These are phyloP conservation scores for Isabelozyma pseudorhagii DNA, from an alignment of 805 yeast species.

Conservation along the genomic window DNA sequence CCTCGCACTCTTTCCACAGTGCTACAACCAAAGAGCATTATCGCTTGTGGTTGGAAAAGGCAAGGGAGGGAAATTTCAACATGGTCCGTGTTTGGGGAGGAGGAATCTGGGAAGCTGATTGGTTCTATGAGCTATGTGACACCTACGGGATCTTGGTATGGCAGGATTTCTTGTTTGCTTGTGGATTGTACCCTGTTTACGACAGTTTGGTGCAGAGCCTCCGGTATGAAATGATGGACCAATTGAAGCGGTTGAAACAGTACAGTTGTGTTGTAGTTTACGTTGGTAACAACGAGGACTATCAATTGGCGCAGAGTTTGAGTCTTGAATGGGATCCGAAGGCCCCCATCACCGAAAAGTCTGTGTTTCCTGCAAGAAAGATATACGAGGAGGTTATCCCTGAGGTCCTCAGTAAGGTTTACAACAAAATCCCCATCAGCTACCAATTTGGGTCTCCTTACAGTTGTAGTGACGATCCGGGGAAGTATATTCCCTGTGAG, in stretches of 20 bases:
- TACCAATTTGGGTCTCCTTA: slow-evolving; percentile 52
- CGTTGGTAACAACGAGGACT: slow-evolving; percentile 49
- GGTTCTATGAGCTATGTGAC: slow-evolving; percentile 44
- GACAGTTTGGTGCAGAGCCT: slow-evolving; percentile 32
- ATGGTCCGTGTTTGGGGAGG: slow-evolving; percentile 53
- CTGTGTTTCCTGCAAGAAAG: slow-evolving; percentile 42
- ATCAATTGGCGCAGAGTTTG: slow-evolving; percentile 40
- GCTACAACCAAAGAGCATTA: slow-evolving; percentile 32
- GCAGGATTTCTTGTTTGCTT: slow-evolving; percentile 60
- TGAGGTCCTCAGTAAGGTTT: slow-evolving; percentile 17
- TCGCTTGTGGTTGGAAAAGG: slow-evolving; percentile 29
- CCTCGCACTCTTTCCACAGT: slow-evolving; percentile 41
- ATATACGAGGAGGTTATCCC: slow-evolving; percentile 42
- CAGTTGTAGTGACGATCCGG: slow-evolving; percentile 28
- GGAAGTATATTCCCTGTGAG: slow-evolving; percentile 11
- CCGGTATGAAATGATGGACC: slow-evolving; percentile 32
- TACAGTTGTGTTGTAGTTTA: slow-evolving; percentile 37
- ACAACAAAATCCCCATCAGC: slow-evolving; percentile 17
- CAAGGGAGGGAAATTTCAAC: slow-evolving; percentile 38
- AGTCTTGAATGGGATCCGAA: slow-evolving; percentile 24
- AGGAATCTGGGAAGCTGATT: slow-evolving; percentile 42
- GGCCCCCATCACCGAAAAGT: slow-evolving; percentile 16
- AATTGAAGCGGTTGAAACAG: slow-evolving; percentile 39
- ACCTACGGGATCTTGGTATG: slow-evolving; percentile 44
- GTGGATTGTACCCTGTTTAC: slow-evolving; percentile 52